Evolutionary conservation across 257 asterid species (phyloP).

Genomic region (Solanum tarapatanum): DNA sequence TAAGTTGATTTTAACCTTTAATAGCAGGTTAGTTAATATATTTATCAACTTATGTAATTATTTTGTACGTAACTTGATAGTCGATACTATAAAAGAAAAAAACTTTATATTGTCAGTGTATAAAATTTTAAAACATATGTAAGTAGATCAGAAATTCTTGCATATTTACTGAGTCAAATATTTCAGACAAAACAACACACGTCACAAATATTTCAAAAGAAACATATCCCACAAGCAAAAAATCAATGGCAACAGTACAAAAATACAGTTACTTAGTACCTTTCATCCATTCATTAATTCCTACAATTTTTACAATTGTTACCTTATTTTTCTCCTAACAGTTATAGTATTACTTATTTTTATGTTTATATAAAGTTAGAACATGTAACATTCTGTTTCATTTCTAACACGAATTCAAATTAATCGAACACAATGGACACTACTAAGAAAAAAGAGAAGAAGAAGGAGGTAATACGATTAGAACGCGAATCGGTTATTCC

Average conservation of each 20-base stretch:
- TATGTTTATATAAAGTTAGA: background rate
- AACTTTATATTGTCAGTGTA: background rate
- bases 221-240: background rate
- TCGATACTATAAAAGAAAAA: background rate
- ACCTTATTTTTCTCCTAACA: background rate
- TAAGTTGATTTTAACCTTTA: no score
- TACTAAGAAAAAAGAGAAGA: conserved; percentile 2
- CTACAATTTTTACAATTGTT: background rate
- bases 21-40: background rate
- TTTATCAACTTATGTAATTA: background rate
- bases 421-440: background rate
- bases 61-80: background rate
- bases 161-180: background rate
- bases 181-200: background rate
- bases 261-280: background rate
- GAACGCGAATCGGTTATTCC: conserved; percentile 93
- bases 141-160: background rate
- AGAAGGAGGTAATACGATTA: conserved; percentile 72
- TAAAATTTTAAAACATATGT: background rate
- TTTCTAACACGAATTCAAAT: background rate
- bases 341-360: background rate
- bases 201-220: background rate
- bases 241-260: background rate
- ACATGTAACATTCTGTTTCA: background rate
- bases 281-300: background rate